Conservation (phyloP, 352 stramenopile species). For the Chrysophaeum taylorii region DNA sequence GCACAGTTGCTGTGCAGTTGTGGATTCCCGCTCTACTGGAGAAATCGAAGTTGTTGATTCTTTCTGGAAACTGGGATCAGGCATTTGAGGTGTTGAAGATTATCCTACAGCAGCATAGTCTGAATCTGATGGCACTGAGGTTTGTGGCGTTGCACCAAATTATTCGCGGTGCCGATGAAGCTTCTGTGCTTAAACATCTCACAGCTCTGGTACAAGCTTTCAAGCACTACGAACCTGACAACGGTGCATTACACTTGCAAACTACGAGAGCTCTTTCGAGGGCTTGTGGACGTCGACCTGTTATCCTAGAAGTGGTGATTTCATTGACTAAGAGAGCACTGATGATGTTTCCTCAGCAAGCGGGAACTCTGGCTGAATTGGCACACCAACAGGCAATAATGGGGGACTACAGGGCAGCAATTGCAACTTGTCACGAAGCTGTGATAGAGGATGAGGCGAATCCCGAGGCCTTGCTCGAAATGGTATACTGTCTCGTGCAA, state of each 20-base stretch:
- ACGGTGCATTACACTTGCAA: slow-evolving; percentile 22
- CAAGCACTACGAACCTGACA: slow-evolving; percentile 13
- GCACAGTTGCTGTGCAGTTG: slow-evolving; percentile 22
- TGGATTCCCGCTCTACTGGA: slow-evolving; percentile 28
- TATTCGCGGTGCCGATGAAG: not conserved
- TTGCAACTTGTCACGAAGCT: slow-evolving; percentile 55
- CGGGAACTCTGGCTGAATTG: slow-evolving; percentile 9
- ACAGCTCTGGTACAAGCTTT: slow-evolving; percentile 1
- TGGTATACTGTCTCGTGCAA: slow-evolving; percentile 82
- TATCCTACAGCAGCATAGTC: slow-evolving; percentile 18
- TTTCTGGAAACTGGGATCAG: slow-evolving; percentile 29
- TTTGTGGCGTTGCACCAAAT: slow-evolving; percentile 18
- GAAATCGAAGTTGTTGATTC: slow-evolving; percentile 27
- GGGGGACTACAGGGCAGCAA: slow-evolving; percentile 35
- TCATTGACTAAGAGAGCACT: not conserved
- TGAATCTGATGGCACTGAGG: slow-evolving; percentile 21
- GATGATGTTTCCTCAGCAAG: not conserved
- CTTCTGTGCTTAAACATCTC: slow-evolving; percentile 1
- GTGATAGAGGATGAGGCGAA: slow-evolving; percentile 65
- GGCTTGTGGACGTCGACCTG: not conserved
- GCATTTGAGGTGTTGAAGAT: slow-evolving; percentile 28
- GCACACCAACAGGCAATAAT: slow-evolving; percentile 19
- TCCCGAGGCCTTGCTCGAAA: slow-evolving; percentile 64
- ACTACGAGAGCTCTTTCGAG: not conserved
- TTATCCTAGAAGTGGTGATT: not conserved